Base-by-base conservation (phyloP, 805 yeast genomes). In the Naumovozyma baii region DNA sequence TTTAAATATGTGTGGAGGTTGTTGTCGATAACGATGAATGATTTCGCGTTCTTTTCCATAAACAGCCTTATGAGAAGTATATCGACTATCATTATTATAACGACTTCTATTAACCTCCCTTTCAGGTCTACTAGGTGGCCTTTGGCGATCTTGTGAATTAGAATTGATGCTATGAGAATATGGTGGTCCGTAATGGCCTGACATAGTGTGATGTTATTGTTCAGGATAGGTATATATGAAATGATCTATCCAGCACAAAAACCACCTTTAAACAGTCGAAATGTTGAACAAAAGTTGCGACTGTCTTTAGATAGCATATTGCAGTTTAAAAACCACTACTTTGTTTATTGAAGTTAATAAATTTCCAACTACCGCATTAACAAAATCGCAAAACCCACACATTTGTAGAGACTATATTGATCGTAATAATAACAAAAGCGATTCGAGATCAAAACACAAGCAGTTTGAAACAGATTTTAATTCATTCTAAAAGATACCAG, bases 171-270 rank as follows among this genome's bases (percentile, higher is more conserved):
- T 46, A 29, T 43, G 47, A 28, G 46, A 41, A 41, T 46, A 46
- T 19, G 57, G 31, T 37, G 50, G 46, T 26, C 48, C 44, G 39
- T 49, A 40, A 36, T 49, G 48, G 30, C 51, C 50, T 28, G 55
- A 49, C 55, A 50, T 50, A 18, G 18, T 31, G 13, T 18, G 15
- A 20, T n/a, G 16, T 16, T 18, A 22, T 19, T 13, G 16, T 19
- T 10, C 15, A 12, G 7, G 10, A 22, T 22, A 33, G 12, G 16
- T 19, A 33, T 8, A 22, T 4, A 19, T 13, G 9, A 16, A 16
- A 22, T 8, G 19, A 16, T 16, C 13, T 32, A n/a, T 16, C 7
- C 34, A n/a, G n/a, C n/a, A n/a, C n/a, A n/a, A n/a, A n/a, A n/a
- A n/a, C n/a, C n/a, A n/a, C n/a, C n/a, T n/a, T n/a, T n/a, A n/a